These are phyloP conservation scores for Prunus mongolica DNA, from an alignment of 306 rosid genomes.

Conservation along the genomic window DNA sequence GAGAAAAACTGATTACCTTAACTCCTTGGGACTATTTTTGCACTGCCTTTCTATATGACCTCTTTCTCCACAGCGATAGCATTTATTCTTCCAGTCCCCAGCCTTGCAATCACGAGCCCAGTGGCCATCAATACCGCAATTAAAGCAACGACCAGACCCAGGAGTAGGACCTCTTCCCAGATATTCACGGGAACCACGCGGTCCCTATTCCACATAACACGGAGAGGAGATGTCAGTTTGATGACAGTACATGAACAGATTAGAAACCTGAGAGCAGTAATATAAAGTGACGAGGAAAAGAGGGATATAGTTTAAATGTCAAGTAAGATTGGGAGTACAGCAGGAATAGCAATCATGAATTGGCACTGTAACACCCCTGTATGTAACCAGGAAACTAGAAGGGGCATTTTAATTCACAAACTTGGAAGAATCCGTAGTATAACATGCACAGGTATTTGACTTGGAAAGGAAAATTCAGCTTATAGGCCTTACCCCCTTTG, in stretches of 20 bases:
- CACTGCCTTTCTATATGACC: conserved; percentile 80
- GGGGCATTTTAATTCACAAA: neutral
- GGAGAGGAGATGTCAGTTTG: neutral
- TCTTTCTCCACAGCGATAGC: conserved; percentile 89
- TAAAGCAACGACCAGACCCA: conserved; percentile 90
- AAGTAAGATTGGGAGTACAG: neutral
- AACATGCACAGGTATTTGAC: neutral
- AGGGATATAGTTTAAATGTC: neutral
- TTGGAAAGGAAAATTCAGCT: neutral
- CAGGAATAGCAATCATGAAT: neutral
- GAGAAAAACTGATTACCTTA: conserved; percentile 34
- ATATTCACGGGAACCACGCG: conserved; percentile 75
- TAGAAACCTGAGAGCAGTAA: neutral
- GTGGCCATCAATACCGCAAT: conserved; percentile 83
- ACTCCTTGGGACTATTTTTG: conserved; percentile 73
- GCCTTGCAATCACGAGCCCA: conserved; percentile 93
- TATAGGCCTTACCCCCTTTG: conserved; percentile 56
- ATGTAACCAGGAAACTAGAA: neutral
- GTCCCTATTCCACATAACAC: conserved; percentile 39
- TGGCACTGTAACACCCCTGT: neutral
- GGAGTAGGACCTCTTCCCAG: conserved; percentile 81
- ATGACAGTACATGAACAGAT: neutral
- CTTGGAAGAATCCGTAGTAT: neutral
- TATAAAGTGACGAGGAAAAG: neutral
- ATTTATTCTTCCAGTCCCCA: conserved; percentile 88